Percentiles rank a stretch among this genome's conserved stretches.
phyloP scores from a whole-genome alignment of 306 rosid genomes.

The Fragaria nilgerrensis region DNA sequence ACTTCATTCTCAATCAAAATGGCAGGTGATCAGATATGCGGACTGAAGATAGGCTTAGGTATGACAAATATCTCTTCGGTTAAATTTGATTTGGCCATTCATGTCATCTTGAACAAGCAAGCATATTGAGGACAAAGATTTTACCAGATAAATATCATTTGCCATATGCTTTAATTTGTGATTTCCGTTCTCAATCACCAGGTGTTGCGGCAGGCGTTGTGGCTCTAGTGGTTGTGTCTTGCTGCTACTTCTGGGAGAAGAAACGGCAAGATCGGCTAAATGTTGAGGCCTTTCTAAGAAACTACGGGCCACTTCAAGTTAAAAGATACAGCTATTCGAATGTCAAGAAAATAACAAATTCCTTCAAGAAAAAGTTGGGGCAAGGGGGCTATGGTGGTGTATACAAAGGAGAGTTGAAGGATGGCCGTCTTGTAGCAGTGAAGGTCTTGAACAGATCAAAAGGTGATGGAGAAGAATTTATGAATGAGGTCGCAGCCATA shows the following conservation, averaged over 20 bases:
- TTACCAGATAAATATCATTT: not conserved
- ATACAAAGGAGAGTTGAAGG: slow-evolving; percentile 27
- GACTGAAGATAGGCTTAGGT: not conserved
- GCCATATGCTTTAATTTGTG: not conserved
- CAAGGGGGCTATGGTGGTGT: slow-evolving; percentile 40
- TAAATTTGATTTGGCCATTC: no score
- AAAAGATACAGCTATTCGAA: slow-evolving; percentile 24
- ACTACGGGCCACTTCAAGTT: slow-evolving; percentile 4
- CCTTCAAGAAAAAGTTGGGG: slow-evolving; percentile 32
- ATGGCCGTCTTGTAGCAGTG: slow-evolving; percentile 32
- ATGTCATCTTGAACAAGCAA: not conserved
- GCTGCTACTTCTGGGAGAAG: slow-evolving; percentile 12
- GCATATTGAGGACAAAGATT: not conserved
- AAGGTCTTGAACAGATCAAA: slow-evolving; percentile 32
- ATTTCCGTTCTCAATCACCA: not conserved
- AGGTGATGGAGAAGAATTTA: slow-evolving; percentile 36
- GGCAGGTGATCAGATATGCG: not conserved
- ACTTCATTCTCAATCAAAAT: not conserved
- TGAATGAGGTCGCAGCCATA: slow-evolving; percentile 41
- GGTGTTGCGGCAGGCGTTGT: slow-evolving; percentile 9
- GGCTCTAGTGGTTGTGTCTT: slow-evolving; percentile 1
- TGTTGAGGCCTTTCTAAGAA: not conserved
- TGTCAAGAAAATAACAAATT: slow-evolving; percentile 26
- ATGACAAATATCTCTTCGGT: not conserved
- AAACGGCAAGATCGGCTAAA: not conserved